Conservation (phyloP, 192 early-diverging fungal species). For the Podila verticillata region DNA sequence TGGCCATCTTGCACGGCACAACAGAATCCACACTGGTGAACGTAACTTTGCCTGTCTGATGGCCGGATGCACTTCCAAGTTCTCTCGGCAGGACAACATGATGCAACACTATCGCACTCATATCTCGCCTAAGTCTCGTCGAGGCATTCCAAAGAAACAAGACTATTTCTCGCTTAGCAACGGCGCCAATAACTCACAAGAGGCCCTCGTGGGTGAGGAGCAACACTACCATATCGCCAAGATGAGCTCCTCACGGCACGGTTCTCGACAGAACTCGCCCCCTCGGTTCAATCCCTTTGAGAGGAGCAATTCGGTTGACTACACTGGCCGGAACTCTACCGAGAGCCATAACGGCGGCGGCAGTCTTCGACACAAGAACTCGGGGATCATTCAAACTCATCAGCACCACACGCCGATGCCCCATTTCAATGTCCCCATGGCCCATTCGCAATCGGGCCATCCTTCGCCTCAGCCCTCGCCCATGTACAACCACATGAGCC, state of each 20-base stretch:
- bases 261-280: slow-evolving; percentile 39
- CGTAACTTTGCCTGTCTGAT: slow-evolving; percentile 78
- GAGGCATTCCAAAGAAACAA: slow-evolving; percentile 42
- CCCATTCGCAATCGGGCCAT: neutral
- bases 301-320: slow-evolving; percentile 25
- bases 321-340: slow-evolving; percentile 14
- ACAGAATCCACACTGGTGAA: slow-evolving; percentile 86
- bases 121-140: slow-evolving; percentile 73
- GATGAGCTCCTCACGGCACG: slow-evolving; percentile 29
- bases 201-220: slow-evolving; percentile 10
- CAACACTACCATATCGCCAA: slow-evolving; percentile 29
- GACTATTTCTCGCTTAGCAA: slow-evolving; percentile 15
- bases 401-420: slow-evolving; percentile 49
- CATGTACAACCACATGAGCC: slow-evolving; percentile 2
- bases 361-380: slow-evolving; percentile 29
- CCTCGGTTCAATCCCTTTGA: slow-evolving; percentile 44
- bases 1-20: slow-evolving; percentile 84
- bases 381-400: slow-evolving; percentile 39
- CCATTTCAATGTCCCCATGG: slow-evolving; percentile 36
- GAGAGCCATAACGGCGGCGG: slow-evolving; percentile 9
- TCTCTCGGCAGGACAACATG: slow-evolving; percentile 88
- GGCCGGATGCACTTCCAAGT: slow-evolving; percentile 75
- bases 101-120: slow-evolving; percentile 90
- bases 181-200: slow-evolving; percentile 34
- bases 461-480: slow-evolving; percentile 3